phyloP scores from a whole-genome alignment of 2,329 filamentous ascomycete species.

The Sphaceloma murrayae region DNA sequence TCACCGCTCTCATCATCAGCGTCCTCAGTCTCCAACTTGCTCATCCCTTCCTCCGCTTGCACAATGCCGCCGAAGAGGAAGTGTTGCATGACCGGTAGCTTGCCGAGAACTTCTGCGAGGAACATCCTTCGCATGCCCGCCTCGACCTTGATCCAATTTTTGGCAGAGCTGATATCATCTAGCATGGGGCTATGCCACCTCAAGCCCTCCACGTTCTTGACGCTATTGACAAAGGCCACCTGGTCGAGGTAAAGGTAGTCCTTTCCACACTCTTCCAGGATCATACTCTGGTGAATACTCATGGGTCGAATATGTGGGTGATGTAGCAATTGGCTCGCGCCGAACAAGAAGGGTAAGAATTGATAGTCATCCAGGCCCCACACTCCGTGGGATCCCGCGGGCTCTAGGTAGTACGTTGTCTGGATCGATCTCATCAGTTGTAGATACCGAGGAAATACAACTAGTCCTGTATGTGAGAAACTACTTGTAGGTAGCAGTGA shows the following conservation, averaged over 20 bases:
- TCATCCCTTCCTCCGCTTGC: constrained; percentile 74
- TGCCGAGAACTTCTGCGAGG: constrained; percentile 79
- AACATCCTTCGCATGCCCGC: constrained; percentile 97
- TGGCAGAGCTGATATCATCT: constrained; percentile 87
- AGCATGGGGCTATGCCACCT: constrained; percentile 98
- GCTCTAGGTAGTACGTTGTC: constrained; percentile 90
- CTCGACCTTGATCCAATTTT: constrained; percentile 86
- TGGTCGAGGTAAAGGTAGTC: constrained; percentile 90
- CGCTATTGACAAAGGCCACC: constrained; percentile 86
- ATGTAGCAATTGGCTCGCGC: constrained; percentile 48
- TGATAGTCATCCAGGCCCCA: constrained; percentile 47
- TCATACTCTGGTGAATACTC: constrained; percentile 73
- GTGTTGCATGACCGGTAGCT: constrained; percentile 97
- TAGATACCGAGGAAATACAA: constrained; percentile 76
- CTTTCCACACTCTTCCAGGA: constrained; percentile 72
- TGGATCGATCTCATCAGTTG: constrained; percentile 79
- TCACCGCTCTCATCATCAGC: constrained; percentile 44
- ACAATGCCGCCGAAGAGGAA: constrained; percentile 87
- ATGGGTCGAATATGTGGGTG: constrained; percentile 50
- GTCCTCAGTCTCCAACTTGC: constrained; percentile 47
- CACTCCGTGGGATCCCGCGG: constrained; percentile 47
- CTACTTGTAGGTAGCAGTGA: constrained; percentile 52
- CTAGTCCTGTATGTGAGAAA: constrained; percentile 65
- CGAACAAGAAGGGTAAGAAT: constrained; percentile 45
- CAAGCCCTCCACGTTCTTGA: constrained; percentile 89